Base-by-base conservation (phyloP, 2,329 filamentous ascomycete genomes). In the Hypoxylon sp. region DNA sequence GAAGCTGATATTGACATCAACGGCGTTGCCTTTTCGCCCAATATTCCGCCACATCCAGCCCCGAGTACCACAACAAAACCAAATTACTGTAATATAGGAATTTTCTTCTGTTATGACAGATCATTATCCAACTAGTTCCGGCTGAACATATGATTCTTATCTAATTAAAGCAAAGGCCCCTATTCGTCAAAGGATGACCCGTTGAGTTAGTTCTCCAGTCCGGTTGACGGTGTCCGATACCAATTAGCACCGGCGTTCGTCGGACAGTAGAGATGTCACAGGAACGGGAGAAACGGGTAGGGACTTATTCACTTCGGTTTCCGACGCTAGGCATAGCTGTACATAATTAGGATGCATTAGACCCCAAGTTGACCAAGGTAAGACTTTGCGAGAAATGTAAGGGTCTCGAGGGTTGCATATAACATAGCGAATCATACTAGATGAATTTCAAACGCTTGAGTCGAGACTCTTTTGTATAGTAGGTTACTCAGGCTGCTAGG, bases 401-500 rank as follows among this genome's bases (percentile, higher is more conserved):
- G 57, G 46, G 30, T 13, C 17, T 23, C 19, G 53, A 14, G 36
- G 32, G 36, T 17, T 55, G 52, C 63, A 62, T 59, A 50, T n/a
- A 36, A 7, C 6, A 49, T 11, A n/a, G 19, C 63, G 53, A 66
- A 66, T 66, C 41, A 62, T 14, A 51, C 38, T 9, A 46, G n/a
- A 55, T 25, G 32, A 21, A 59, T 66, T 66, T 62, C 63, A 41
- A 66, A 66, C 5, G 36, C 25, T 43, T 34, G n/a, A 58, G 48
- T 57, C 58, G 25, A 51, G 63, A 53, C 51, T 46, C 34, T 61
- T 52, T 52, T 28, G 14, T 48, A 30, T 51, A 56, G 50, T 36
- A 52, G 28, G 36, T 13, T 36, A 36, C 41, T 23, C 53, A 51
- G 14, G 23, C 50, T 56, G 21, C 43, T 48, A 51, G 14, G 23